Base-by-base conservation (phyloP, 192 early-diverging fungal genomes). In the Linnemannia exigua region DNA sequence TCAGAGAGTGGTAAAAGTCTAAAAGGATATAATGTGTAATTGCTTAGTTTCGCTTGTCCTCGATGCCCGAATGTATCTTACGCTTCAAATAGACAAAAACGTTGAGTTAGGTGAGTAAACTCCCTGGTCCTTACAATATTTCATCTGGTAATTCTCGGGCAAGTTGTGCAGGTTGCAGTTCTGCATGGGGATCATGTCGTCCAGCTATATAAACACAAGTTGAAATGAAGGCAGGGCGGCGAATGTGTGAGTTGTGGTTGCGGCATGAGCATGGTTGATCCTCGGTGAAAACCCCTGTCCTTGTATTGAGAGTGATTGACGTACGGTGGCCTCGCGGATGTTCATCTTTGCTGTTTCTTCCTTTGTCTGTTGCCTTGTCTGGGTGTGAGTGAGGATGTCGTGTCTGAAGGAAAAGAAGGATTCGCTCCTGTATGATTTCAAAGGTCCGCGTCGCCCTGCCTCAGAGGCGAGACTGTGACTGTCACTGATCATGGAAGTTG, bases 71-170 rank as follows among this genome's bases (percentile, higher is more conserved):
- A 31, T n/a, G 48, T 72, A 20, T 67, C 3, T 35, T 46, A 20
- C 16, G 5, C 5, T 9, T 46, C 19, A 67, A 16, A 46, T 63
- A 17, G 76, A 17, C 31, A 52, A 83, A 6, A n/a, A n/a, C n/a
- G n/a, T n/a, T n/a, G n/a, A n/a, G n/a, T n/a, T 5, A 25, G 52
- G 36, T 8, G 5, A 38, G 22, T 38, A 19, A 69, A 68, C 25
- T 69, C n/a, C 44, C 11, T 46, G 44, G 4, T 50, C 14, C 88
- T 92, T 93, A 91, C 95, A 99, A 91, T 99, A 99, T 89, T 99
- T 99, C 96, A 99, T 98, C 85, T 97, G 96, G 89, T 99, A 99
- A 93, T 99, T 99, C 90, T 99, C 99, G 14, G 99, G 99, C 50
- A 99, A 91, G 88, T 99, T 99, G 74, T 93, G 91, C 74, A 99